These are phyloP conservation scores for Fusarium lyarnte DNA, from an alignment of 2,329 filamentous ascomycete species.

Conservation along the genomic window DNA sequence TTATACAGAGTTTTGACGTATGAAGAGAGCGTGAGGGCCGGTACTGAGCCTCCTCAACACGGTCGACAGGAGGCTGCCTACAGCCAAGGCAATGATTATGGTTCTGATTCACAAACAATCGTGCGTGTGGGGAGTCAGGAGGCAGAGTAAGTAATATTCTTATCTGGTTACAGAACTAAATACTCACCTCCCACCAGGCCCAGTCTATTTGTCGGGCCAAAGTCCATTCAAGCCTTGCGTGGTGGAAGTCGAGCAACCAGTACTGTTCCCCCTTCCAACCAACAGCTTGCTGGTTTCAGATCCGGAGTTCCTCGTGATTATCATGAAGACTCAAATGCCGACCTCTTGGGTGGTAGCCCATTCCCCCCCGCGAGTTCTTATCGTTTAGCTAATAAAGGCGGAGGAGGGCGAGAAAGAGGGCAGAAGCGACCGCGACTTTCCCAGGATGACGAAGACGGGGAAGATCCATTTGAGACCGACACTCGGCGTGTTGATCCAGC, in stretches of 20 bases:
- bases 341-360: conserved; percentile 23
- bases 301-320: conserved; percentile 38
- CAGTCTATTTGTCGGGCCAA: conserved; percentile 33
- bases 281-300: conserved; percentile 25
- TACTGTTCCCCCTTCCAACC: conserved; percentile 34
- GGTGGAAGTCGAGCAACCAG: not conserved
- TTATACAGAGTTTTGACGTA: conserved; percentile 19
- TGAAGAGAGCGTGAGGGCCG: not conserved
- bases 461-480: conserved; percentile 45
- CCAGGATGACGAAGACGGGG: conserved; percentile 36
- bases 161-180: not conserved
- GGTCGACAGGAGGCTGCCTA: conserved; percentile 21
- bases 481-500: conserved; percentile 37
- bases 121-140: conserved; percentile 28
- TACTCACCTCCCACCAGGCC: conserved; percentile 23
- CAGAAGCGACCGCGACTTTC: not conserved
- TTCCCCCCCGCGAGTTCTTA: conserved; percentile 20
- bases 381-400: not conserved
- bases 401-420: not conserved
- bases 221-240: conserved; percentile 34
- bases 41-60: not conserved
- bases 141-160: conserved; percentile 18
- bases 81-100: conserved; percentile 30
- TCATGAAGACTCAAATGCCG: conserved; percentile 28
- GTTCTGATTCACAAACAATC: conserved; percentile 42